Base-by-base conservation (phyloP, 306 rosid species). In the Prunus mira region DNA sequence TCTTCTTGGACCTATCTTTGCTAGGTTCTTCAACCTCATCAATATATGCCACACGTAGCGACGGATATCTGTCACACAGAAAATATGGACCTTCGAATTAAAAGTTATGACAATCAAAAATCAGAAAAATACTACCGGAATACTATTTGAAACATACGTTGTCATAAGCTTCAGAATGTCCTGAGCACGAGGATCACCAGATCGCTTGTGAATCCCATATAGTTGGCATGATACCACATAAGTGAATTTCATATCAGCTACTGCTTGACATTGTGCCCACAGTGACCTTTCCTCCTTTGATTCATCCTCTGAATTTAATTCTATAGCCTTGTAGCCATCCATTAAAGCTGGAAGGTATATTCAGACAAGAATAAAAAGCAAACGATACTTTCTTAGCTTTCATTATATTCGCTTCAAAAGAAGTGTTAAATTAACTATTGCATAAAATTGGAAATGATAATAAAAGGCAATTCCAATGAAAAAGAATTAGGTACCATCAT, bases 201-300 rank as follows among this genome's bases (percentile, higher is more conserved):
- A 86, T 78, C 96, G 91, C 84, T 90, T 95, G 77, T 92, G 97
- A 84, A 92, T 95, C 67, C 98, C 97, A 80, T 95, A 95, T 22
- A 75, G 88, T 80, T 95, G 98, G 84, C 98, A 95, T 27, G 98
- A 92, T 54, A 95, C 97, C n/a, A 95, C 98, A n/a, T 86, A 92
- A 20, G 97, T 86, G 74, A 95, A 95, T 76, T 95, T 95, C 98
- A 95, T 86, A 87, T 95, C 98, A 76, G 97, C 92, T 61, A 95
- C 94, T 3, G 97, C 97, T 68, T 92, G 98, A 80, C 97, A 92
- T 81, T 95, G 97, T 18, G 96, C 84, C 97, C 92, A 92, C 71
- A 94, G 75, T 72, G 98, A 90, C 73, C 93, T 87, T 62, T 88
- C 97, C 77, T 91, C 98, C 76, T 76, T 90, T n/a, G 85, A 82